phyloP scores from a whole-genome alignment of 345 rosid species.

The Syzygium jambos region DNA sequence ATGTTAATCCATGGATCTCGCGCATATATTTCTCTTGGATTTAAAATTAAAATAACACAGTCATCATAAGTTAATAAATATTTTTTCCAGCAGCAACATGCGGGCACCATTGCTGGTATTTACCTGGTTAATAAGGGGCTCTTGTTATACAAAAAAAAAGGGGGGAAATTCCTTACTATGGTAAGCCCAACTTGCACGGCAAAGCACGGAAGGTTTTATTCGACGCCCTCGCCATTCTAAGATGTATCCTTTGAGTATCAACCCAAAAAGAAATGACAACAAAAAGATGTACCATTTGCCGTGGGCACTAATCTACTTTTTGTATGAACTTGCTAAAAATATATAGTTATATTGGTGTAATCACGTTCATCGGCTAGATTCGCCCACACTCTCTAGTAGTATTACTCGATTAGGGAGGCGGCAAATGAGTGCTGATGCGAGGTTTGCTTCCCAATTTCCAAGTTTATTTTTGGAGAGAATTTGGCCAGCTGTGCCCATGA shows the following conservation, averaged over 20 bases:
- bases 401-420: neutral
- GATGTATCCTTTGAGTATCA: neutral
- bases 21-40: neutral
- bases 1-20: neutral
- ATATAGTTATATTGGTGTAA: neutral
- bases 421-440: neutral
- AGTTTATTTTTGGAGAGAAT: neutral
- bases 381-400: neutral
- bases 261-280: too few species aligned
- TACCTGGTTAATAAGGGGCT: neutral
- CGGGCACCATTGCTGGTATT: neutral
- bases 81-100: neutral
- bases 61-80: neutral
- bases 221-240: neutral
- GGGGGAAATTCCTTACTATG: neutral
- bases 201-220: neutral
- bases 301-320: neutral
- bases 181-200: neutral
- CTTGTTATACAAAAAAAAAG: neutral
- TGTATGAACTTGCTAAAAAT: neutral
- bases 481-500: neutral
- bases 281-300: too few species aligned
- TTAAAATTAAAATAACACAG: neutral
- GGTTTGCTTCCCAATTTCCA: neutral
- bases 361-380: neutral